phyloP scores from a whole-genome alignment of 1,139 yeast genomes.

The Lodderomyces beijingensis region DNA sequence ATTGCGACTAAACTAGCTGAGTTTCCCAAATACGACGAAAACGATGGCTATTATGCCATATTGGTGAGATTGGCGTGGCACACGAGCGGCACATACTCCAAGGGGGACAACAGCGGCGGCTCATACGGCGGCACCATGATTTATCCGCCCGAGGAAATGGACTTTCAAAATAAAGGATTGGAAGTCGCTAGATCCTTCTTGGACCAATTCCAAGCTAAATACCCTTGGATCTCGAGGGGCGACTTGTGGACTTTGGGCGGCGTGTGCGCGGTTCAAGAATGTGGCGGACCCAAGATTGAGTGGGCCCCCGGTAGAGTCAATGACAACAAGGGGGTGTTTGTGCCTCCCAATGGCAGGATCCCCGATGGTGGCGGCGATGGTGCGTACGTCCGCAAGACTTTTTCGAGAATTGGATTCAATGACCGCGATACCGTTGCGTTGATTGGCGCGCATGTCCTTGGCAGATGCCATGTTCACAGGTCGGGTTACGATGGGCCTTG shows the following conservation, averaged over 20 bases:
- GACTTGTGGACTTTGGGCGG: constrained; percentile 89
- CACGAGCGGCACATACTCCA: constrained; percentile 64
- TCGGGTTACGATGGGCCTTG: constrained; percentile 92
- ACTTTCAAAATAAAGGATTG: constrained; percentile 76
- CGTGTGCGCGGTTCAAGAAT: constrained; percentile 79
- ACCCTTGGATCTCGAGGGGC: constrained; percentile 80
- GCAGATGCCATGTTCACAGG: constrained; percentile 62
- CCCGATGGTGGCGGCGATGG: constrained; percentile 80
- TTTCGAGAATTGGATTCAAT: constrained; percentile 70
- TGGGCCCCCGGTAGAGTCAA: constrained; percentile 80
- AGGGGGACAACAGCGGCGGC: constrained; percentile 62
- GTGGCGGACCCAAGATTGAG: constrained; percentile 71
- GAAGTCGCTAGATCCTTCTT: constrained; percentile 62
- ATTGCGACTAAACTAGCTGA: constrained; percentile 72
- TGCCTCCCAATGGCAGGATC: constrained; percentile 68
- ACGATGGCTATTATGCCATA: constrained; percentile 62
- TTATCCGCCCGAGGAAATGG: constrained; percentile 57
- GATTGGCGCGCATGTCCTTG: constrained; percentile 85
- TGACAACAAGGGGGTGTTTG: constrained; percentile 19
- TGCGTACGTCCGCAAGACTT: constrained; percentile 49
- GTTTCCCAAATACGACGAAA: constrained; percentile 72
- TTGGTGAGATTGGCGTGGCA: constrained; percentile 77
- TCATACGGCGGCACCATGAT: constrained; percentile 84
- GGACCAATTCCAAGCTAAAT: constrained; percentile 52
- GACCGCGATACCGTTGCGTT: constrained; percentile 85